Evolutionary conservation across 1,284 basidiomycete genomes (phyloP).

Genomic region (Vanrija sp.): DNA sequence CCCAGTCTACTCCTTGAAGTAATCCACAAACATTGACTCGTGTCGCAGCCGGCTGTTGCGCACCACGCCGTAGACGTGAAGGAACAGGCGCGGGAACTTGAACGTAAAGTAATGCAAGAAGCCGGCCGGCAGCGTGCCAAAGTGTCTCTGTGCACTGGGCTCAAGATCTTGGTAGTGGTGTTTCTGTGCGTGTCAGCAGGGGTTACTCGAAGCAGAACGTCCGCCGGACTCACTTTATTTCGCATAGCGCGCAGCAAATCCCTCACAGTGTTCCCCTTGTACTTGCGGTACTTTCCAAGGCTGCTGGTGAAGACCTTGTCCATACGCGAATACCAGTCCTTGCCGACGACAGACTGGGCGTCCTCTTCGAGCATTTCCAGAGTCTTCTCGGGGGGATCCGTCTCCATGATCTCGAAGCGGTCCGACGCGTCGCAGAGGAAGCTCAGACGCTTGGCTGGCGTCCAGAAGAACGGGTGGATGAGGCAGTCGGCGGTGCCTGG

Average conservation of each 20-base stretch:
- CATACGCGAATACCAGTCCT: slow-evolving; percentile 80
- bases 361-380: slow-evolving; percentile 71
- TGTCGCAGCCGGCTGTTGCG: slow-evolving; percentile 59
- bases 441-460: slow-evolving; percentile 71
- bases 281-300: slow-evolving; percentile 93
- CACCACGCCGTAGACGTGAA: slow-evolving; percentile 85
- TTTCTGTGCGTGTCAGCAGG: slow-evolving; percentile 60
- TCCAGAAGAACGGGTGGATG: slow-evolving; percentile 96
- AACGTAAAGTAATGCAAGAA: slow-evolving; percentile 89
- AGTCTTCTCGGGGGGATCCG: slow-evolving; percentile 76
- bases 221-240: slow-evolving; percentile 71
- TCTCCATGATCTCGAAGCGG: slow-evolving; percentile 95
- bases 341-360: slow-evolving; percentile 65
- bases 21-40: slow-evolving; percentile 80
- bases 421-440: slow-evolving; percentile 98
- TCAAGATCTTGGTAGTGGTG: slow-evolving; percentile 91
- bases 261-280: slow-evolving; percentile 83
- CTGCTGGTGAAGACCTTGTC: slow-evolving; percentile 90
- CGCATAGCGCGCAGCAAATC: slow-evolving; percentile 87
- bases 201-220: background rate
- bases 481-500: slow-evolving; percentile 83
- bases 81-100: slow-evolving; percentile 83
- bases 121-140: slow-evolving; percentile 86
- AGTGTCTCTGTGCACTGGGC: slow-evolving; percentile 76
- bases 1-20: slow-evolving; percentile 53